Base-by-base conservation (phyloP, 23 red algal species). In the Pyropia yezoensis region DNA sequence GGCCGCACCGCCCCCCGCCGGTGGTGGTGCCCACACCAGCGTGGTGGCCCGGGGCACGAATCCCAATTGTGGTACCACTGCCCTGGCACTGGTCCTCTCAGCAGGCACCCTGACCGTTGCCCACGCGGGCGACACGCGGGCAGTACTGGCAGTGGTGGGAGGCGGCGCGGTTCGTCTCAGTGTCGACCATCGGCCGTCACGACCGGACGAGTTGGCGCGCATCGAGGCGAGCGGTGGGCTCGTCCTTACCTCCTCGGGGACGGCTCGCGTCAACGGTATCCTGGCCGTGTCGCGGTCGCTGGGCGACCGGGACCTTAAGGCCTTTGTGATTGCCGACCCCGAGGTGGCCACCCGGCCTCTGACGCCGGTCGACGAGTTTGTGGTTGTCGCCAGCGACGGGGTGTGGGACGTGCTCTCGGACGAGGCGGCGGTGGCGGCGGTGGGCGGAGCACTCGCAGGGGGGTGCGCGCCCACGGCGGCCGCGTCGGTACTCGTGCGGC, bases 301-400 rank as follows among this genome's bases (percentile, higher is more conserved):
- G 12, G 94, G 94, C 3, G 94, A 98, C 27, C 54, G 52, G 24
- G 83, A 78, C 19, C 73, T 88, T 51, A 91, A 89, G 50, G 52
- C 71, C 1, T 72, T 88, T 39, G 83, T 98, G 18, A 67, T 91
- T 21, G 79, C 80, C 18, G 76, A 88, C 28, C 94, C 94, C 20
- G 73, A 90, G 8, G 58, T 89, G 0, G 62, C 56, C 6, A 59
- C 61, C 47, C 59, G 68, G 26, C 23, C 29, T 2, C 57, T 98
- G 26, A 59, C 24, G 20, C 86, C 67, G 19, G 32, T 23, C 17
- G 86, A 91, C 22, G 80, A 89, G 55, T 75, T 79, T 47, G 54
- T 91, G 5, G 73, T 98, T 18, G 61, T 98, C 18, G 94, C 86
- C 12, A 83, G 68, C 26, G 94, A 98, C 66, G 94, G 94, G 18